Evolutionary conservation across 2,329 filamentous ascomycete genomes (phyloP).

Genomic region (Colletotrichum limetticola): DNA sequence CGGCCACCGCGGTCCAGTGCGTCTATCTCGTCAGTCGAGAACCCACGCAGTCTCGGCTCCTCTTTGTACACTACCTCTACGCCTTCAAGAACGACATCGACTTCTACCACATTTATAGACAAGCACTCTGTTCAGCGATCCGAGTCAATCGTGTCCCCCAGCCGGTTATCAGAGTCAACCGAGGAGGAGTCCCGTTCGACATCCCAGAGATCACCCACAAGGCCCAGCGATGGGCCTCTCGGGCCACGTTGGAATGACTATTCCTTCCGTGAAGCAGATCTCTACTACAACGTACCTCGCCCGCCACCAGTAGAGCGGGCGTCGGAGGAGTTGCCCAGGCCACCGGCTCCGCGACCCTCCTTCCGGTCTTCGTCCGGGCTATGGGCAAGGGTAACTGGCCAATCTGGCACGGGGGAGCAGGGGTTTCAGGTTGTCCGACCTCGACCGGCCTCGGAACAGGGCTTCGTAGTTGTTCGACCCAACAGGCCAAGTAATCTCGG

Average conservation of each 20-base stretch:
- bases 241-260: conserved; percentile 46
- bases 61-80: neutral
- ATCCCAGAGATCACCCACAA: conserved; percentile 3
- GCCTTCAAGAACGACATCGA: conserved; percentile 3
- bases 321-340: conserved; percentile 9
- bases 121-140: conserved; percentile 9
- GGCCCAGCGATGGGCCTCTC: conserved; percentile 23
- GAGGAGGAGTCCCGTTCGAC: neutral
- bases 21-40: conserved; percentile 18
- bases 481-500: conserved; percentile 6
- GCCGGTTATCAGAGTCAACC: conserved; percentile 15
- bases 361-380: conserved; percentile 18
- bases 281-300: conserved; percentile 42
- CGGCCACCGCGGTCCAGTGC: conserved; percentile 26
- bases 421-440: conserved; percentile 18
- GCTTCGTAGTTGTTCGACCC: conserved; percentile 21
- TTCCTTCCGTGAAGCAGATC: conserved; percentile 48
- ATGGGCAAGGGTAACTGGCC: conserved; percentile 24
- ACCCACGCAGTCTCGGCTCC: conserved; percentile 11
- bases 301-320: neutral
- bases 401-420: neutral
- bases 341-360: neutral
- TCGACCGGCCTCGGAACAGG: neutral
- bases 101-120: conserved; percentile 3
- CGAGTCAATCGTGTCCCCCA: conserved; percentile 1